These are phyloP conservation scores for Auricularia sp. DNA, from an alignment of 768 basidiomycete species.

Conservation along the genomic window DNA sequence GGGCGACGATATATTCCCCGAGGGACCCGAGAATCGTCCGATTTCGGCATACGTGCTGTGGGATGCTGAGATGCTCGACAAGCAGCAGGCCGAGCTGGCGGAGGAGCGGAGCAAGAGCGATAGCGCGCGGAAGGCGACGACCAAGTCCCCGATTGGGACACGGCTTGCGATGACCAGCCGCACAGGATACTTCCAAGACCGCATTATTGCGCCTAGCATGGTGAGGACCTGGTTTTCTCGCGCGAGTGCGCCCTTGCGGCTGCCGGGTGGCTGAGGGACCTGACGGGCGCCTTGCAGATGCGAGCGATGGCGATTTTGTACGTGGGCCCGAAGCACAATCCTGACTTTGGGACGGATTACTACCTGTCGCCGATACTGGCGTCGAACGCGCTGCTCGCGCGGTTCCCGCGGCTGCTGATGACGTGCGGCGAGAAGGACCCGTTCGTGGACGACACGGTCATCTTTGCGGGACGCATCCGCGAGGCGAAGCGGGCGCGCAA, in stretches of 20 bases:
- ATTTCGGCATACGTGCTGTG: slow-evolving; percentile 63
- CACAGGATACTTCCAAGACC: slow-evolving; percentile 87
- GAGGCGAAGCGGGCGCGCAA: slow-evolving; percentile 86
- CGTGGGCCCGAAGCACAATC: slow-evolving; percentile 87
- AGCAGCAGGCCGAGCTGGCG: slow-evolving; percentile 43
- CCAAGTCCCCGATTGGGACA: slow-evolving; percentile 57
- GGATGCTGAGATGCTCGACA: slow-evolving; percentile 33
- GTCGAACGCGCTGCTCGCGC: slow-evolving; percentile 71
- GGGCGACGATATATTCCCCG: slow-evolving; percentile 35
- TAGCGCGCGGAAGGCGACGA: slow-evolving; percentile 20
- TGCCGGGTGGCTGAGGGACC: neutral
- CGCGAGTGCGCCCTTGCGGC: neutral
- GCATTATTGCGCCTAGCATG: slow-evolving; percentile 93
- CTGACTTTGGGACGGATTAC: slow-evolving; percentile 92
- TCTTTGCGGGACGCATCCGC: slow-evolving; percentile 89
- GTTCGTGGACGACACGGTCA: slow-evolving; percentile 95
- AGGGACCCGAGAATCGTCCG: slow-evolving; percentile 64
- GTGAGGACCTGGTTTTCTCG: slow-evolving; percentile 36
- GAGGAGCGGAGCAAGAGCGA: slow-evolving; percentile 33
- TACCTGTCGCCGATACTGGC: slow-evolving; percentile 92
- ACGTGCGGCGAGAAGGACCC: slow-evolving; percentile 94
- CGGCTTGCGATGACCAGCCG: slow-evolving; percentile 91
- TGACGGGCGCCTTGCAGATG: slow-evolving; percentile 53
- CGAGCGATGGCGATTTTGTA: slow-evolving; percentile 98
- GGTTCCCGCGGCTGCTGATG: slow-evolving; percentile 89